Evolutionary conservation across 495 filamentous ascomycete species (phyloP).

Genomic region (Penicillium mononematosum): DNA sequence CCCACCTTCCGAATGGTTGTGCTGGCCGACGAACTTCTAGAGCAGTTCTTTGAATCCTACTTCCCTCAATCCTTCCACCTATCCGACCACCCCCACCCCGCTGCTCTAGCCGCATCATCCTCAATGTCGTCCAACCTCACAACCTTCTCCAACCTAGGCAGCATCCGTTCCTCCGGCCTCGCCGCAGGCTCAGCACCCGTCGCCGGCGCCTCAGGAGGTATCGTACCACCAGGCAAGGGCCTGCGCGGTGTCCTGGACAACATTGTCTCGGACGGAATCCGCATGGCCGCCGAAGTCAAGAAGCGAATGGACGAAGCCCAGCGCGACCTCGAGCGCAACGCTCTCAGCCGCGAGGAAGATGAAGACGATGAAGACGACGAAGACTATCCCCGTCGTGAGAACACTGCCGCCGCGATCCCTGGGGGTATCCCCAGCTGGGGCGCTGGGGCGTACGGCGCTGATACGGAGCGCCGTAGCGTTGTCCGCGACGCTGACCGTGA

Average conservation of each 20-base stretch:
- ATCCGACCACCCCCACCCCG: slow-evolving; percentile 46
- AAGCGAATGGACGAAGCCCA: slow-evolving; percentile 93
- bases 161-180: slow-evolving; percentile 43
- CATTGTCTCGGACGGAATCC: slow-evolving; percentile 94
- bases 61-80: slow-evolving; percentile 73
- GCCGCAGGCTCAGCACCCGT: slow-evolving; percentile 39
- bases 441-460: slow-evolving; percentile 50
- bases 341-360: slow-evolving; percentile 68
- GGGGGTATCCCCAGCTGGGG: slow-evolving; percentile 49
- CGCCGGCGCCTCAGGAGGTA: slow-evolving; percentile 49
- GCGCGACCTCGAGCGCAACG: slow-evolving; percentile 76
- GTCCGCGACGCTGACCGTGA: slow-evolving; percentile 72
- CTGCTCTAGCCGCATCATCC: slow-evolving; percentile 51
- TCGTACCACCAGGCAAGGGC: slow-evolving; percentile 66
- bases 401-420: slow-evolving; percentile 30
- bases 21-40: slow-evolving; percentile 89
- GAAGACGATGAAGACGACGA: slow-evolving; percentile 72
- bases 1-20: slow-evolving; percentile 99
- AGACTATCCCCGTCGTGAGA: slow-evolving; percentile 31
- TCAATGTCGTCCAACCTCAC: slow-evolving; percentile 73
- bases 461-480: slow-evolving; percentile 56
- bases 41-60: slow-evolving; percentile 89
- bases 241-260: slow-evolving; percentile 92
- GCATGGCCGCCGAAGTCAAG: slow-evolving; percentile 86
- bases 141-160: slow-evolving; percentile 71